Percentiles rank a stretch among this genome's conserved stretches.
phyloP scores from a whole-genome alignment of 495 filamentous ascomycete species.

The Hypomontagnella monticulosa region DNA sequence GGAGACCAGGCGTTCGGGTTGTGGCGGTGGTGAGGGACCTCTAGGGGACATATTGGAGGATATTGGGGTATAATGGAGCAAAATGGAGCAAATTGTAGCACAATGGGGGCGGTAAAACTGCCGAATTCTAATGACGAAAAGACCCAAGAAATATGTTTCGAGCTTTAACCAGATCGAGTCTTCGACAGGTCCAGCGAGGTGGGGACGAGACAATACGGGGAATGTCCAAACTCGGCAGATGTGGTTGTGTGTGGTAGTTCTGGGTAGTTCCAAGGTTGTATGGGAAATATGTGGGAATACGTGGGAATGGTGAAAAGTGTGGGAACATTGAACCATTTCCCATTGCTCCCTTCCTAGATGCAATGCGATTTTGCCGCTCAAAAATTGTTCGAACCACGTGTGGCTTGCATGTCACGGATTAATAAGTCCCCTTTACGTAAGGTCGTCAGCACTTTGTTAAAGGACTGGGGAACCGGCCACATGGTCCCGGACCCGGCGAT shows the following conservation, averaged over 20 bases:
- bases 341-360: neutral
- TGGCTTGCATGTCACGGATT: slow-evolving; percentile 21
- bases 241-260: too few species aligned
- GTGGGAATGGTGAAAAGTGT: too few species aligned
- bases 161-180: slow-evolving; percentile 38
- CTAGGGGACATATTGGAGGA: neutral
- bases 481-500: too few species aligned
- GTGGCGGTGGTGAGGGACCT: slow-evolving; percentile 7
- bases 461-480: too few species aligned
- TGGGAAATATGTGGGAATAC: too few species aligned
- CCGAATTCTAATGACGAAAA: slow-evolving; percentile 41
- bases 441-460: neutral
- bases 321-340: too few species aligned
- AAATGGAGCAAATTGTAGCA: neutral
- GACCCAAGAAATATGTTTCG: slow-evolving; percentile 24
- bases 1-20: slow-evolving; percentile 29
- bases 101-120: slow-evolving; percentile 34
- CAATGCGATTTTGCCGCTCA: slow-evolving; percentile 35
- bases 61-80: neutral
- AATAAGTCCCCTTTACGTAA: slow-evolving; percentile 9
- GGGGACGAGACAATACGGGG: slow-evolving; percentile 28
- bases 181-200: slow-evolving; percentile 26
- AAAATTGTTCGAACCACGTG: slow-evolving; percentile 27
- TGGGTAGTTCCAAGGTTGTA: too few species aligned
- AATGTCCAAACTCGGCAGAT: slow-evolving; percentile 36